Evolutionary conservation across 768 basidiomycete genomes (phyloP).

Genomic region (Lepiota brunneoincarnata): DNA sequence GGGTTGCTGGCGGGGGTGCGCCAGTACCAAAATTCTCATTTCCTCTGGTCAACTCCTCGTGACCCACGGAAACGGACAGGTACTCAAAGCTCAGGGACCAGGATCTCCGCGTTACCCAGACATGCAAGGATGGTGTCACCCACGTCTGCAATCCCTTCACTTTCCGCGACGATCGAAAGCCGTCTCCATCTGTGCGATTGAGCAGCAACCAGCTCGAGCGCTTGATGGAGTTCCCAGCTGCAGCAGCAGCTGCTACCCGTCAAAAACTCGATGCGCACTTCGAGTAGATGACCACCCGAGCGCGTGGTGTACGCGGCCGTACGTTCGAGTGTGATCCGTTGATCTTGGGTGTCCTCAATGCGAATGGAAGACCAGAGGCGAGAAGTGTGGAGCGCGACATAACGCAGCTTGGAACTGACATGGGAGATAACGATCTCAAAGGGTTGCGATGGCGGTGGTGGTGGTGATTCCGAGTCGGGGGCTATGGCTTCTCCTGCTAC

Average conservation of each 20-base stretch:
- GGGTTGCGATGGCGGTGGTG: slow-evolving; percentile 7
- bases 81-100: slow-evolving; percentile 33
- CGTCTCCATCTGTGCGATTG: slow-evolving; percentile 35
- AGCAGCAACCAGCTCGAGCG: slow-evolving; percentile 27
- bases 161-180: slow-evolving; percentile 19
- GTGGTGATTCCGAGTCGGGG: not conserved
- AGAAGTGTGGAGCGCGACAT: slow-evolving; percentile 33
- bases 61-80: slow-evolving; percentile 36
- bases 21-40: not conserved
- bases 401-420: slow-evolving; percentile 36
- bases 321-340: slow-evolving; percentile 16
- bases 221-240: slow-evolving; percentile 16
- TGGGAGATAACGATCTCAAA: slow-evolving; percentile 40
- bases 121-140: not conserved
- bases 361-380: slow-evolving; percentile 39
- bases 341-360: slow-evolving; percentile 15
- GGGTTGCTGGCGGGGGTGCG: not conserved
- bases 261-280: slow-evolving; percentile 28
- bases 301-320: slow-evolving; percentile 31
- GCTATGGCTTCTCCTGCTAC: not conserved
- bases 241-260: slow-evolving; percentile 4
- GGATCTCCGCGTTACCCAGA: not conserved
- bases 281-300: slow-evolving; percentile 29
- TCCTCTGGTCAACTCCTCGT: slow-evolving; percentile 20
- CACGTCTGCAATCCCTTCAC: not conserved